Percentiles rank a stretch among this genome's conserved stretches.
Evolutionary conservation across 1,284 basidiomycete genomes (phyloP).

Genomic region (Quambalaria eucalypti): DNA sequence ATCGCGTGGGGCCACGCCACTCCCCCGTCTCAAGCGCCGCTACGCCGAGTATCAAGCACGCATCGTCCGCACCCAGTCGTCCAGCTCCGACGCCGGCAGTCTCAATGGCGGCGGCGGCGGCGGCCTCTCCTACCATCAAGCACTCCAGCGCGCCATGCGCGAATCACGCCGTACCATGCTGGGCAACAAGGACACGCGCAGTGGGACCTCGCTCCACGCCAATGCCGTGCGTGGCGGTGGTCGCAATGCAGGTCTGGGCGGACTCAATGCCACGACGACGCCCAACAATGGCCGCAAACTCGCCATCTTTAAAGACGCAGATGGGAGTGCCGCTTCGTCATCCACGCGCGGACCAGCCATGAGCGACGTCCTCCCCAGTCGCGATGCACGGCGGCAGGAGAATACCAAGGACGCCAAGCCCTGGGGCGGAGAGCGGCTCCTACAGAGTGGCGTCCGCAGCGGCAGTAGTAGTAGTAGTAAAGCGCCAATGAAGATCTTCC

Average conservation of each 20-base stretch:
- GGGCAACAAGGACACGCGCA: slow-evolving; percentile 21
- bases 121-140: slow-evolving; percentile 17
- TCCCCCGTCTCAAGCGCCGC: slow-evolving; percentile 72
- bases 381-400: slow-evolving; percentile 28
- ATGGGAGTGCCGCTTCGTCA: slow-evolving; percentile 9
- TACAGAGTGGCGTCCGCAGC: neutral
- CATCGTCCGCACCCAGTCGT: slow-evolving; percentile 15
- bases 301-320: slow-evolving; percentile 31
- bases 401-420: slow-evolving; percentile 9
- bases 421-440: slow-evolving; percentile 10
- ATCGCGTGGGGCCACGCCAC: slow-evolving; percentile 66
- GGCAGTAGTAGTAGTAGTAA: neutral
- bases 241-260: slow-evolving; percentile 5
- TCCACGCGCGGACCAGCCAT: slow-evolving; percentile 5
- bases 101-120: slow-evolving; percentile 8
- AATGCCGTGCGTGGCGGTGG: slow-evolving; percentile 11
- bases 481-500: slow-evolving; percentile 13
- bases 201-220: slow-evolving; percentile 4
- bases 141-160: slow-evolving; percentile 34
- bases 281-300: slow-evolving; percentile 26
- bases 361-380: slow-evolving; percentile 21
- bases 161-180: slow-evolving; percentile 35
- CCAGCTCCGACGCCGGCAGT: slow-evolving; percentile 6
- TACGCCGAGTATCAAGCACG: slow-evolving; percentile 72
- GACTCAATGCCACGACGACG: slow-evolving; percentile 2